Percentiles rank a stretch among this genome's conserved stretches.
Conservation (phyloP, 2,329 filamentous ascomycete genomes). For the Paracoccidioides brasiliensis region DNA sequence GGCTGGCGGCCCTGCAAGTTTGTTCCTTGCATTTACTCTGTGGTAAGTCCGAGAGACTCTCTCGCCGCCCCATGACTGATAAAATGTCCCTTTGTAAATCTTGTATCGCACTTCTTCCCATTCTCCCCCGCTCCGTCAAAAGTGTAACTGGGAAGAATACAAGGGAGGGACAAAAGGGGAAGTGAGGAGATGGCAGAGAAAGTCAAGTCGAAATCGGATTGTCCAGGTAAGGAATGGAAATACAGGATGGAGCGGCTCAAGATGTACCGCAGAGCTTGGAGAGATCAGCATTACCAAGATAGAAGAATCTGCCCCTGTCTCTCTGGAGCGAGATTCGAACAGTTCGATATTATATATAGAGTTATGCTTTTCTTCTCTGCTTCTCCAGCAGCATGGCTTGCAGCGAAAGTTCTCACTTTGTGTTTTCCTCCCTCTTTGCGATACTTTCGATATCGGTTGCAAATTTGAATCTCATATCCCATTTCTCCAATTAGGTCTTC, state of each 20-base stretch:
- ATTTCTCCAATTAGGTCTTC: slow-evolving; percentile 26
- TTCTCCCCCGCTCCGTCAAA: neutral
- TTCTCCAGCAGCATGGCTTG: neutral
- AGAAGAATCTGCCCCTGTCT: neutral
- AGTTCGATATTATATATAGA: no score
- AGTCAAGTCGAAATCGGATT: neutral
- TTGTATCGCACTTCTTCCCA: slow-evolving; percentile 4
- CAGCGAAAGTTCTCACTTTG: neutral
- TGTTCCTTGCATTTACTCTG: slow-evolving; percentile 34
- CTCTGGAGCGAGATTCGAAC: no score
- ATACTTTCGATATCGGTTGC: neutral
- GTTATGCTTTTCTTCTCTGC: no score
- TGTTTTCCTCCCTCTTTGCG: neutral
- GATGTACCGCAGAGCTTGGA: neutral
- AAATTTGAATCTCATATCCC: slow-evolving; percentile 21
- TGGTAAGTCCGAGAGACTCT: slow-evolving; percentile 24
- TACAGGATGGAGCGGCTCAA: neutral
- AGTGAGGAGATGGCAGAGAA: neutral
- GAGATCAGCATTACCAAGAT: neutral
- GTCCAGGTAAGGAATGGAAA: neutral
- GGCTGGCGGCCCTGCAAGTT: slow-evolving; percentile 30
- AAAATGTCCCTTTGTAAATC: neutral
- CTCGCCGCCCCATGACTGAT: neutral
- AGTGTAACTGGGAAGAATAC: neutral
- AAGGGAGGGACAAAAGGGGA: neutral